Conservation (phyloP, 306 rosid species). For the Cicer arietinum region DNA sequence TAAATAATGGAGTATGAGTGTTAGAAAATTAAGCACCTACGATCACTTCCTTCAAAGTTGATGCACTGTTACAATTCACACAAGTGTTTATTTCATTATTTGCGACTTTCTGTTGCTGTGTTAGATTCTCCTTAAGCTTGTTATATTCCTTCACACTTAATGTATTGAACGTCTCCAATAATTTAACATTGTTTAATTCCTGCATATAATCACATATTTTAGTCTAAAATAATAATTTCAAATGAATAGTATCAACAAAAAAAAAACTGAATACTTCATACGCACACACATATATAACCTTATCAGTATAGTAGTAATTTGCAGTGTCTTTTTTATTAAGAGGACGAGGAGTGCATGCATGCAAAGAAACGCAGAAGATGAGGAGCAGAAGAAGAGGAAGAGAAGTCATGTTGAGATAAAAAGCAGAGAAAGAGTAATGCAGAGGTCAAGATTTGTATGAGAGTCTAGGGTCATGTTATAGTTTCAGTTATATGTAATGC, state of each 20-base stretch:
- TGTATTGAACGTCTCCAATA: conserved; percentile 41
- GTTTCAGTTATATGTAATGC: conserved; percentile 49
- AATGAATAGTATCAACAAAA: neutral
- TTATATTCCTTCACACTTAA: conserved; percentile 39
- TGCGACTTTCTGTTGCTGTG: conserved; percentile 28
- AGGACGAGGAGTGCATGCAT: conserved; percentile 70
- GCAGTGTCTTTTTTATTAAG: conserved; percentile 27
- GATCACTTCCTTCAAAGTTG: conserved; percentile 37
- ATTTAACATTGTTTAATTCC: conserved; percentile 44
- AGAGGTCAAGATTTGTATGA: conserved; percentile 23
- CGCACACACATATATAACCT: conserved; percentile 40
- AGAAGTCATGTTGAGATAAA: conserved; percentile 55
- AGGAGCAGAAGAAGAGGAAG: conserved; percentile 44
- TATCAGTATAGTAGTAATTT: conserved; percentile 16
- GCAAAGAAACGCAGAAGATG: conserved; percentile 56
- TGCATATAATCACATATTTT: conserved; percentile 42
- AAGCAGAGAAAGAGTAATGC: conserved; percentile 1
- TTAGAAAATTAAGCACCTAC: conserved; percentile 35
- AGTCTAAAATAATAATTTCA: conserved; percentile 14
- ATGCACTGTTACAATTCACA: conserved; percentile 41
- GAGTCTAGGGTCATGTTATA: conserved; percentile 9
- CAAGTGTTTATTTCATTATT: conserved; percentile 25
- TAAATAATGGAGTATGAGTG: too few species aligned
- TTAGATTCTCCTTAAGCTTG: conserved; percentile 24
- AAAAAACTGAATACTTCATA: neutral